These are phyloP conservation scores for Phytophthora fragariaefolia DNA, from an alignment of 352 stramenopile genomes.

Conservation along the genomic window DNA sequence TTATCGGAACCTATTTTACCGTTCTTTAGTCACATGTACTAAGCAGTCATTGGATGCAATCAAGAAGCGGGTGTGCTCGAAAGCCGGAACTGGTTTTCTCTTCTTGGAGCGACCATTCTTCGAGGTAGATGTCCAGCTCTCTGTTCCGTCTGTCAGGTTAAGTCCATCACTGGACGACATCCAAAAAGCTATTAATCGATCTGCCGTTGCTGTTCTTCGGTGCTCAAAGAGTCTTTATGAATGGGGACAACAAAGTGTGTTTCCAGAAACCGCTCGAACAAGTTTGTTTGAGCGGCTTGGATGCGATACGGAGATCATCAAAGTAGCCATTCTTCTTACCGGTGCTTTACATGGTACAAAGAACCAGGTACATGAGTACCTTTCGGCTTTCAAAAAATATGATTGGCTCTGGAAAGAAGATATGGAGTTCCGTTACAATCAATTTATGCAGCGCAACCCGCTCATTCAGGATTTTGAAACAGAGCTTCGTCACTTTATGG, in stretches of 20 bases:
- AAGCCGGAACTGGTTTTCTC: conserved; percentile 78
- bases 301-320: conserved; percentile 90
- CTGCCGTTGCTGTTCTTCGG: conserved; percentile 79
- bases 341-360: conserved; percentile 85
- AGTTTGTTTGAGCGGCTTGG: conserved; percentile 87
- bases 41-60: conserved; percentile 83
- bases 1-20: conserved; percentile 88
- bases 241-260: conserved; percentile 78
- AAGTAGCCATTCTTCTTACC: conserved; percentile 86
- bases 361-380: conserved; percentile 86
- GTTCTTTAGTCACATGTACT: conserved; percentile 78
- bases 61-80: conserved; percentile 86
- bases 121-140: conserved; percentile 87
- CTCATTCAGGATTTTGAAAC: conserved; percentile 86
- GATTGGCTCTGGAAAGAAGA: conserved; percentile 93
- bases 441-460: conserved; percentile 86
- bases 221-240: conserved; percentile 83
- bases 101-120: conserved; percentile 89
- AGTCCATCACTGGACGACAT: conserved; percentile 87
- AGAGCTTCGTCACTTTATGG: conserved; percentile 85
- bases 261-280: conserved; percentile 52
- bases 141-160: conserved; percentile 79
- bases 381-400: conserved; percentile 88
- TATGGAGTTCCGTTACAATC: conserved; percentile 86
- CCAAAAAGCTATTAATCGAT: conserved; percentile 85